Evolutionary conservation across 2,329 filamentous ascomycete species (phyloP).

Genomic region (Penicillium sp.): DNA sequence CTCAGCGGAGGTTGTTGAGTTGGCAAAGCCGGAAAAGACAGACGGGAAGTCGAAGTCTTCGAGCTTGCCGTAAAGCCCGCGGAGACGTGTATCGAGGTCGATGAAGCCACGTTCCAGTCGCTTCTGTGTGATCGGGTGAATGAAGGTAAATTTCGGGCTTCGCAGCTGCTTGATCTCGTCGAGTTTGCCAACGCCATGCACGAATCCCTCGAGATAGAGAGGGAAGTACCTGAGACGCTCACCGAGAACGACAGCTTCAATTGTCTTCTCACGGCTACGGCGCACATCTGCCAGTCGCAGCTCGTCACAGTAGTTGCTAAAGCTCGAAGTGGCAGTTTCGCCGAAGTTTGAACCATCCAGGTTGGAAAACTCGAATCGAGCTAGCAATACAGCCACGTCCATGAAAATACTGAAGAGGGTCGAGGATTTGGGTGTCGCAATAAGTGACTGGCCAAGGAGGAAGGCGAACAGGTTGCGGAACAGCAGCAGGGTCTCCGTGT

Average conservation of each 20-base stretch:
- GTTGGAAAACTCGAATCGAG: slow-evolving; percentile 60
- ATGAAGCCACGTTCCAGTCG: slow-evolving; percentile 79
- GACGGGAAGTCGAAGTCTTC: slow-evolving; percentile 88
- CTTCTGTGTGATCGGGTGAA: slow-evolving; percentile 69
- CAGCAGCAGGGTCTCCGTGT: slow-evolving; percentile 56
- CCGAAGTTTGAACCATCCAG: slow-evolving; percentile 63
- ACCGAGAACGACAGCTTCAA: slow-evolving; percentile 84
- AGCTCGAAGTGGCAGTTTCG: slow-evolving; percentile 54
- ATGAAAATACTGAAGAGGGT: slow-evolving; percentile 61
- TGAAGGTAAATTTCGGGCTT: slow-evolving; percentile 65
- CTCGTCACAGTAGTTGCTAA: slow-evolving; percentile 67
- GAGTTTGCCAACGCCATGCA: slow-evolving; percentile 83
- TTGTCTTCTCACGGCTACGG: slow-evolving; percentile 77
- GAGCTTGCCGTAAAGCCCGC: slow-evolving; percentile 68
- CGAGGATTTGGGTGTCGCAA: slow-evolving; percentile 55
- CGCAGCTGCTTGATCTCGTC: slow-evolving; percentile 68
- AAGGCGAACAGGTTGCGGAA: slow-evolving; percentile 65
- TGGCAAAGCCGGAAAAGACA: slow-evolving; percentile 82
- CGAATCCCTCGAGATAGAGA: slow-evolving; percentile 87
- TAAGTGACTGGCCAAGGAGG: slow-evolving; percentile 59
- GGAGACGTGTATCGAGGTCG: slow-evolving; percentile 71
- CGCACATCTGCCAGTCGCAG: slow-evolving; percentile 75
- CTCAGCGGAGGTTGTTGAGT: slow-evolving; percentile 73
- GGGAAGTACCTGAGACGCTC: slow-evolving; percentile 79
- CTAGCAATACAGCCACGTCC: slow-evolving; percentile 57